These are phyloP conservation scores for Erysiphe pulchra DNA, from an alignment of 2,329 filamentous ascomycete genomes.

Conservation along the genomic window DNA sequence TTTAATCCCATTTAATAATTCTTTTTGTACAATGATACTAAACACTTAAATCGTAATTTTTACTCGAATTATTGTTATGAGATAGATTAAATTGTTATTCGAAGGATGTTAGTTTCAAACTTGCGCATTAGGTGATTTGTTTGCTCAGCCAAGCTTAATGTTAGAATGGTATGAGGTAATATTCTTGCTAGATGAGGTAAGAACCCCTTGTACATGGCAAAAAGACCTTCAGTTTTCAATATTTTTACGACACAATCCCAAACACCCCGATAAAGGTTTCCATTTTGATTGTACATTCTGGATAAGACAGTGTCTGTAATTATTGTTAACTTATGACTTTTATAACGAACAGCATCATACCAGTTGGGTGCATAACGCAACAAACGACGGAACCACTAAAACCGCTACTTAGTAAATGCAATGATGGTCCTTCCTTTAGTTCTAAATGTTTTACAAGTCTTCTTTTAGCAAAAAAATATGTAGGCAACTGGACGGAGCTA, in stretches of 20 bases:
- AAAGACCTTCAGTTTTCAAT: conserved; percentile 63
- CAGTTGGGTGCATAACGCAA: conserved; percentile 91
- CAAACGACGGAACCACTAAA: conserved; percentile 90
- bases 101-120: conserved; percentile 26
- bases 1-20: no score
- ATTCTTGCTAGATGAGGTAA: conserved; percentile 85
- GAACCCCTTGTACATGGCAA: conserved; percentile 96
- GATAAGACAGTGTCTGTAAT: conserved; percentile 79
- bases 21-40: no score
- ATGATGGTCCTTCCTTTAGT: conserved; percentile 70
- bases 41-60: no score
- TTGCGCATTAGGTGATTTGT: conserved; percentile 78
- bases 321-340: conserved; percentile 2
- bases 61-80: no score
- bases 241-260: conserved; percentile 86
- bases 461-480: conserved; percentile 93
- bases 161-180: conserved; percentile 83
- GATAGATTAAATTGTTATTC: no score
- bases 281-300: conserved; percentile 94
- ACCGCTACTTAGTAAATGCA: conserved; percentile 75
- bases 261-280: conserved; percentile 82
- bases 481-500: conserved; percentile 84
- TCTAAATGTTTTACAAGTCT: conserved; percentile 56
- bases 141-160: conserved; percentile 80
- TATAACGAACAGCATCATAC: conserved; percentile 20